A percentile compares a stretch with the other conserved stretches of the same genome.
phyloP scores from a whole-genome alignment of 495 filamentous ascomycete genomes.

The Neurospora sp. region DNA sequence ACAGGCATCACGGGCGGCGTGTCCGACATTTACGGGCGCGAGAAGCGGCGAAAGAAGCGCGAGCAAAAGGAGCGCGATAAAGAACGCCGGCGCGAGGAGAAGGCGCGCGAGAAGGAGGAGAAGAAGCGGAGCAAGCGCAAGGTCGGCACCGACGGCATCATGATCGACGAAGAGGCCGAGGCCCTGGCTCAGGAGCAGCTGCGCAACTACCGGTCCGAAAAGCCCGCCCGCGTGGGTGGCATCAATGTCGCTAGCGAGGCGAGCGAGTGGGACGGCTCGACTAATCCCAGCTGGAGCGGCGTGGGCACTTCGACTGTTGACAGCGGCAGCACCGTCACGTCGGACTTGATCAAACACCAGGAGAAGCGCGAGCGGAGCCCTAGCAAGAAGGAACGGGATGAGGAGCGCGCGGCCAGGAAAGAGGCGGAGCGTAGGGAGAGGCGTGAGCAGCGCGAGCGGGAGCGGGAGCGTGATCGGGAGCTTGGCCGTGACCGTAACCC shows the following conservation, averaged over 20 bases:
- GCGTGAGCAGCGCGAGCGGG: background rate
- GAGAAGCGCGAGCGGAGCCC: slow-evolving; percentile 41
- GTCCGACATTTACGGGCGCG: slow-evolving; percentile 35
- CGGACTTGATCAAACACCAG: slow-evolving; percentile 39
- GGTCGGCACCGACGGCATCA: slow-evolving; percentile 32
- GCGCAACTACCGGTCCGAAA: slow-evolving; percentile 73
- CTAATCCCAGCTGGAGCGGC: slow-evolving; percentile 37
- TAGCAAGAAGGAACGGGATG: slow-evolving; percentile 36
- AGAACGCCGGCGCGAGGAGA: slow-evolving; percentile 35
- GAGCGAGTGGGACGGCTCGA: slow-evolving; percentile 56
- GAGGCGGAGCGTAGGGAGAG: slow-evolving; percentile 1
- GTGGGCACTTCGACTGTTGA: slow-evolving; percentile 33
- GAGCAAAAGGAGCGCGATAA: slow-evolving; percentile 41
- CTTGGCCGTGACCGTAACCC: background rate
- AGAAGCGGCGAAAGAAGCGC: slow-evolving; percentile 36
- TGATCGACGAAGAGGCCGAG: slow-evolving; percentile 52
- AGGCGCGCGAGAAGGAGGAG: slow-evolving; percentile 35
- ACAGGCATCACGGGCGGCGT: slow-evolving; percentile 40
- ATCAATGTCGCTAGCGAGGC: slow-evolving; percentile 71
- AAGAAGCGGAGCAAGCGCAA: slow-evolving; percentile 31
- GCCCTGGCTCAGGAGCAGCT: slow-evolving; percentile 50
- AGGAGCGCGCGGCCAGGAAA: slow-evolving; percentile 10
- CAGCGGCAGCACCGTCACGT: slow-evolving; percentile 46
- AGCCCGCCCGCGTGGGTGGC: slow-evolving; percentile 73
- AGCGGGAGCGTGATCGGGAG: background rate